A percentile compares a stretch with the other conserved stretches of the same genome.
Conservation (phyloP, 2,329 filamentous ascomycete genomes). For the Byssothecium circinans region DNA sequence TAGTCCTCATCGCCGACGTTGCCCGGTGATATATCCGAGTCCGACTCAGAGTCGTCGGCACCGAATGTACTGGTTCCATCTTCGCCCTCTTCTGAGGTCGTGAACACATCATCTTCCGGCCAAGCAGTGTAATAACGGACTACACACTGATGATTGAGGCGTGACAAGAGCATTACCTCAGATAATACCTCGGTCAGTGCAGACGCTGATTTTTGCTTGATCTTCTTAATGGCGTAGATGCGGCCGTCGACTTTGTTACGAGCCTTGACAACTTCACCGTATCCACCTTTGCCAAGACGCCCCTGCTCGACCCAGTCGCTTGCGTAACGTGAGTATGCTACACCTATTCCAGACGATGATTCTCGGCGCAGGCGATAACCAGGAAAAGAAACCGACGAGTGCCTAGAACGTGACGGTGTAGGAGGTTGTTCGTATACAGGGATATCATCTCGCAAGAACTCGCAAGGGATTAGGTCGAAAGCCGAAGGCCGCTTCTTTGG, state of each 20-base stretch:
- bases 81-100: constrained; percentile 46
- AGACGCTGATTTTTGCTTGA: constrained; percentile 76
- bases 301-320: constrained; percentile 92
- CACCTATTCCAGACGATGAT: constrained; percentile 35
- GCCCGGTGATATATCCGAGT: constrained; percentile 29
- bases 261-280: constrained; percentile 94
- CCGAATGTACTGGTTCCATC: constrained; percentile 34
- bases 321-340: constrained; percentile 71
- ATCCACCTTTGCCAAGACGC: constrained; percentile 87
- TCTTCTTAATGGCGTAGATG: constrained; percentile 96
- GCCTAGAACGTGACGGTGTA: constrained; percentile 39
- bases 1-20: constrained; percentile 52
- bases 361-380: constrained; percentile 39
- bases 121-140: constrained; percentile 95
- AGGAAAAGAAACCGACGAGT: constrained; percentile 40
- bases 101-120: constrained; percentile 70
- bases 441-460: constrained; percentile 56
- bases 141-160: constrained; percentile 83
- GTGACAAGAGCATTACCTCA: constrained; percentile 86
- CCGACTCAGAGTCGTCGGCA: constrained; percentile 27
- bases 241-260: constrained; percentile 91
- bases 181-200: constrained; percentile 78
- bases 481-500: constrained; percentile 82
- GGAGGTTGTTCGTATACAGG: constrained; percentile 44
- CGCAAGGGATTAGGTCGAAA: constrained; percentile 67